Conservation (phyloP, 1,284 basidiomycete genomes). For the Tetrapyrgos nigripes region DNA sequence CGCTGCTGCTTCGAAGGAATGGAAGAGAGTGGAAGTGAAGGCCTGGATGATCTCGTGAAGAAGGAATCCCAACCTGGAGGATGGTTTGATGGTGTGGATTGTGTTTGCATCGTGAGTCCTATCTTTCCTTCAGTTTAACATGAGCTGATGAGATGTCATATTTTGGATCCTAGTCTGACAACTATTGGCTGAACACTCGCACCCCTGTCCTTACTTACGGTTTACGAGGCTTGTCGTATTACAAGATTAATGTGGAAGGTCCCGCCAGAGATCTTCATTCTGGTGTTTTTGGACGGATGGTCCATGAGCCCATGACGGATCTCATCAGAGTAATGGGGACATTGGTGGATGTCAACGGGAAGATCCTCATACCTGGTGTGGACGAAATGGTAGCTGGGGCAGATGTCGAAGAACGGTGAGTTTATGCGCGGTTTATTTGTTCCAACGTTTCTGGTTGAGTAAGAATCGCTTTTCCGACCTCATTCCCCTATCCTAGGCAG, state of each 20-base stretch:
- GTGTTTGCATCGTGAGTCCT: constrained; percentile 88
- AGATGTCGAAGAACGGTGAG: constrained; percentile 78
- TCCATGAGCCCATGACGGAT: constrained; percentile 92
- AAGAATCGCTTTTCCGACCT: constrained; percentile 1
- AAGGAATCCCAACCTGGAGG: constrained; percentile 76
- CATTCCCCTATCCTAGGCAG: constrained; percentile 40
- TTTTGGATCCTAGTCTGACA: constrained; percentile 67
- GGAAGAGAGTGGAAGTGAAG: constrained; percentile 97
- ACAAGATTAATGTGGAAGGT: constrained; percentile 84
- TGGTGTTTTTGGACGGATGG: constrained; percentile 86
- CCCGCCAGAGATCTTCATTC: constrained; percentile 94
- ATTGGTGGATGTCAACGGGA: constrained; percentile 84
- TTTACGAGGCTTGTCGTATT: constrained; percentile 90
- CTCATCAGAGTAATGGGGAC: constrained; percentile 83
- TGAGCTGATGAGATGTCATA: background rate
- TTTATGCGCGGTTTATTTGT: background rate
- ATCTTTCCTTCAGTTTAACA: background rate
- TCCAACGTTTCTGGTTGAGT: background rate
- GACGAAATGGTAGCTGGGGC: constrained; percentile 87
- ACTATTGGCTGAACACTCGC: constrained; percentile 83
- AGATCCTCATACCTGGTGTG: constrained; percentile 92
- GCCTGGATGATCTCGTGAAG: constrained; percentile 90
- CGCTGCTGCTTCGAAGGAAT: constrained; percentile 98
- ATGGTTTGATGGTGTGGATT: constrained; percentile 93
- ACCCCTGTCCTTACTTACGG: constrained; percentile 82